These are phyloP conservation scores for Neophaeococcomyces mojaviensis DNA, from an alignment of 2,329 filamentous ascomycete genomes.

Conservation along the genomic window DNA sequence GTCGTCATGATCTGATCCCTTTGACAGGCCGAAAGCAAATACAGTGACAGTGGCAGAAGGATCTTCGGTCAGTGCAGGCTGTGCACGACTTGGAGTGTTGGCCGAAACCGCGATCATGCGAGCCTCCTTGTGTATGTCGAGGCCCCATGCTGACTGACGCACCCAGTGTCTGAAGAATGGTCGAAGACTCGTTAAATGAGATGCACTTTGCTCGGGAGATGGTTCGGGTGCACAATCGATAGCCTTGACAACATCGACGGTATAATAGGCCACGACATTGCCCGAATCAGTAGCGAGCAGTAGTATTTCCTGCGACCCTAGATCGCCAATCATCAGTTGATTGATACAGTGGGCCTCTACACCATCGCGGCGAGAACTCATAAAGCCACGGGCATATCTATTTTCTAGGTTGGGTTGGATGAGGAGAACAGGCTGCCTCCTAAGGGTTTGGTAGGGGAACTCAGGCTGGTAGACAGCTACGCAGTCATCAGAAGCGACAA, in stretches of 20 bases:
- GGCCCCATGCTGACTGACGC: conserved; percentile 73
- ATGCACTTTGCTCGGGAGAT: conserved; percentile 21
- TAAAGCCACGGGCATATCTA: conserved; percentile 41
- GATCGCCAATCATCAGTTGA: conserved; percentile 58
- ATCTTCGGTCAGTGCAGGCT: conserved; percentile 15
- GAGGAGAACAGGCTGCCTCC: conserved; percentile 32
- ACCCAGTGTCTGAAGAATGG: conserved; percentile 72
- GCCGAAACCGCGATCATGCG: conserved; percentile 78
- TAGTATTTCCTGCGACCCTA: conserved; percentile 64
- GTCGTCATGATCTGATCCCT: conserved; percentile 20
- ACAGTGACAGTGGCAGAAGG: conserved; percentile 21
- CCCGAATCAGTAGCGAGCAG: conserved; percentile 65
- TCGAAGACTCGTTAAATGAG: conserved; percentile 30
- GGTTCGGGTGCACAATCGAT: conserved; percentile 30
- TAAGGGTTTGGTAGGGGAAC: conserved; percentile 34
- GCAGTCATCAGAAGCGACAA: conserved; percentile 34
- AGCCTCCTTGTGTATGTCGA: conserved; percentile 73
- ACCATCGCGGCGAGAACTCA: conserved; percentile 34
- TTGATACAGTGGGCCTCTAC: conserved; percentile 56
- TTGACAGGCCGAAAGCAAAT: conserved; percentile 33
- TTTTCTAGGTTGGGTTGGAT: conserved; percentile 37
- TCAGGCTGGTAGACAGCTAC: conserved; percentile 40
- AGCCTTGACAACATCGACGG: conserved; percentile 42
- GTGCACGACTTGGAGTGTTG: conserved; percentile 46
- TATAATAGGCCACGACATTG: conserved; percentile 65